These are phyloP conservation scores for Immersiporthe knoxdaviesiana DNA, from an alignment of 2,329 filamentous ascomycete species.

Conservation along the genomic window DNA sequence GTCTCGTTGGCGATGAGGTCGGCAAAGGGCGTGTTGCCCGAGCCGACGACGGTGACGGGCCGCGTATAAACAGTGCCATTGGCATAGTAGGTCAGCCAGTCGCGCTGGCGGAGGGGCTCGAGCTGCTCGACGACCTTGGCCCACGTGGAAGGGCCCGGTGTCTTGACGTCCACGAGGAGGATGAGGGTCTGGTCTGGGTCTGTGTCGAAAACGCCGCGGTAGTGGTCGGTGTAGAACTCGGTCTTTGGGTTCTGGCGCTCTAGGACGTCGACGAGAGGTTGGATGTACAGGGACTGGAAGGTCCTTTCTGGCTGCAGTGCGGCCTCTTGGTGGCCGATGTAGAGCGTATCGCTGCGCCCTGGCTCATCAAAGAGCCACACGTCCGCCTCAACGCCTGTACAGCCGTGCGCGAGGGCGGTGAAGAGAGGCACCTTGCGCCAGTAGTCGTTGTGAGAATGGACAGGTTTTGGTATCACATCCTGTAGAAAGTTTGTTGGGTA, in stretches of 20 bases:
- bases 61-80: constrained; percentile 54
- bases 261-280: constrained; percentile 64
- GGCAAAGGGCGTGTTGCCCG: constrained; percentile 65
- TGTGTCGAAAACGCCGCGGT: constrained; percentile 59
- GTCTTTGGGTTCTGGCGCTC: constrained; percentile 54
- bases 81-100: constrained; percentile 60
- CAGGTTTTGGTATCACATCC: constrained; percentile 54
- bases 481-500: constrained; percentile 57
- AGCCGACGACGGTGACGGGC: constrained; percentile 70
- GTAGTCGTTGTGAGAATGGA: constrained; percentile 74
- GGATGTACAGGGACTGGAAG: constrained; percentile 65
- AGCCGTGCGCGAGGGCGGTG: constrained; percentile 62
- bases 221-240: constrained; percentile 48
- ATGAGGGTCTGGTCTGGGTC: constrained; percentile 58
- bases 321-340: constrained; percentile 65
- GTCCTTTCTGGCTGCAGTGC: constrained; percentile 60
- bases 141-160: constrained; percentile 54
- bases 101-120: constrained; percentile 58
- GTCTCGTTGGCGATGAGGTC: constrained; percentile 55
- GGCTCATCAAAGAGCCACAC: constrained; percentile 62
- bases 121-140: constrained; percentile 58
- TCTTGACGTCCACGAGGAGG: constrained; percentile 74
- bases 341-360: constrained; percentile 47
- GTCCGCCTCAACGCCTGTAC: constrained; percentile 69
- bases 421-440: constrained; percentile 66